Base-by-base conservation (phyloP, 2,329 filamentous ascomycete genomes). In the Penicillium sp. region DNA sequence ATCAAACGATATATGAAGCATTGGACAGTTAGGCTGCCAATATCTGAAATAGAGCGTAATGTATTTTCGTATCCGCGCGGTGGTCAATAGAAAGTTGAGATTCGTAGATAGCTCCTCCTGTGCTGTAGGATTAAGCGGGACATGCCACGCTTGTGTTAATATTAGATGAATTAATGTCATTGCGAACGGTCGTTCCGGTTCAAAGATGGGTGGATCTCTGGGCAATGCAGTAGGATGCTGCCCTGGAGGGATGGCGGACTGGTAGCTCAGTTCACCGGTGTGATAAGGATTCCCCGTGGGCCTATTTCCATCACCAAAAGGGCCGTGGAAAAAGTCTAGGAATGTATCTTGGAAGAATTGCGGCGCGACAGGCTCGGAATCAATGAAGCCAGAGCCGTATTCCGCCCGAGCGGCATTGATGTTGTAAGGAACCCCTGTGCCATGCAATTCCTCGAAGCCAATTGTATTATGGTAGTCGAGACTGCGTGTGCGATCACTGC, bases 21-120 rank as follows among this genome's bases (percentile, higher is more conserved):
- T 74, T 0, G 76, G 65, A 53, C 73, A 77, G 53, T 76, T 77
- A 3, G 72, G 72, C 34, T 80, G 77, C 72, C 78, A 79, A 55
- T 73, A 74, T 37, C 72, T 72, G 54, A 79, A 79, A 52, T 78
- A 80, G 3, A 78, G 63, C 2, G 66, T 62, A 4, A 76, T 62
- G 52, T 75, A 78, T 55, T 74, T 77, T 14, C 70, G 69, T 32
- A 79, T 76, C 26, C 72, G 72, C 0, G 69, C 68, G 1, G 75
- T 74, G 1, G 72, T 77, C 32, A 79, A 66, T 10, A 79, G 59
- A 43, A 71, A 76, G 29, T 72, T 72, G 4, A 78, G 63, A 37
- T 73, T 70, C 10, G 69, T 63, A 5, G 73, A 73, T 14, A 79
- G 64, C 46, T 76, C 73, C 24, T 74, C 70, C 31, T 77, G 73